These are phyloP conservation scores for Spathaspora passalidarum DNA, from an alignment of 805 yeast genomes.

Conservation along the genomic window DNA sequence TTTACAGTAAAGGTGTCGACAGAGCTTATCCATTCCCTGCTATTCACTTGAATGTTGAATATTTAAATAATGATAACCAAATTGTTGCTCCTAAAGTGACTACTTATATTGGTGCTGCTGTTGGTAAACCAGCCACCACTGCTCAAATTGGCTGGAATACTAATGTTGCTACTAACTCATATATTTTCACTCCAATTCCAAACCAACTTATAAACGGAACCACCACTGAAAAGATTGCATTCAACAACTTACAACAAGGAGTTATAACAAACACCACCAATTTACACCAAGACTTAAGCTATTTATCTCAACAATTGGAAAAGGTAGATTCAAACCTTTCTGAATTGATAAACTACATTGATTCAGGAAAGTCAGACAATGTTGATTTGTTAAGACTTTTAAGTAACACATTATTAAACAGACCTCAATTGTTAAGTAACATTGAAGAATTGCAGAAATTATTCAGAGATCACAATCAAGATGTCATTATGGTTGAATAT, in stretches of 20 bases:
- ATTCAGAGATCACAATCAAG: constrained; percentile 73
- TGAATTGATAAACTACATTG: constrained; percentile 46
- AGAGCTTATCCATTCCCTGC: constrained; percentile 76
- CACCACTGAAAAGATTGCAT: constrained; percentile 56
- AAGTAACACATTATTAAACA: constrained; percentile 52
- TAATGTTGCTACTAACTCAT: constrained; percentile 31
- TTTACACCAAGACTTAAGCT: constrained; percentile 38
- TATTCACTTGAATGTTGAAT: constrained; percentile 70
- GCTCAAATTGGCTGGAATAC: constrained; percentile 40
- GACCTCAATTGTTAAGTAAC: constrained; percentile 48
- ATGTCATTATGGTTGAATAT: constrained; percentile 76
- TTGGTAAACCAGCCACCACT: constrained; percentile 43
- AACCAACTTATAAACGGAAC: constrained; percentile 55
- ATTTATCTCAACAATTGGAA: constrained; percentile 44
- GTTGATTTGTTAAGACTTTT: constrained; percentile 65
- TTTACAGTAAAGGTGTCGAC: constrained; percentile 66
- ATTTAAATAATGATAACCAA: constrained; percentile 44
- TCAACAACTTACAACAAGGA: constrained; percentile 43
- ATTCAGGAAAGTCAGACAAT: constrained; percentile 43
- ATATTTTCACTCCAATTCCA: constrained; percentile 75
- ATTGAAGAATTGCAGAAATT: constrained; percentile 53
- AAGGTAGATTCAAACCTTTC: constrained; percentile 48
- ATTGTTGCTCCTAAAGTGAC: constrained; percentile 52
- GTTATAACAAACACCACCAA: constrained; percentile 26
- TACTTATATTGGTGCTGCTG: constrained; percentile 75